These are phyloP conservation scores for Dovyalis caffra DNA, from an alignment of 345 rosid species.

Conservation along the genomic window DNA sequence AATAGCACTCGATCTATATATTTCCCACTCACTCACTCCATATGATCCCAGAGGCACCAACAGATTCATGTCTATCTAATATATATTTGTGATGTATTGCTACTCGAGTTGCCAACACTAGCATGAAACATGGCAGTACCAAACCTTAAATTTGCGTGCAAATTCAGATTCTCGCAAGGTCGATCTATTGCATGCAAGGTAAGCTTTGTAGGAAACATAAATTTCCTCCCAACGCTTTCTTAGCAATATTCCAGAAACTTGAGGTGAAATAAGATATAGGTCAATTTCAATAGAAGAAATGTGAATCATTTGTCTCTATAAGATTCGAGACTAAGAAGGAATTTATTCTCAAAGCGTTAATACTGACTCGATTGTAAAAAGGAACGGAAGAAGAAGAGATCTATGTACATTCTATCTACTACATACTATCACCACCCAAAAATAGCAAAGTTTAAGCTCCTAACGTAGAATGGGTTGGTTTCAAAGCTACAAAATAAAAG, in stretches of 20 bases:
- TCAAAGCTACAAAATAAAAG: not conserved
- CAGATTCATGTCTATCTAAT: not conserved
- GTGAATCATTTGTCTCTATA: not conserved
- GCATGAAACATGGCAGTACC: not conserved
- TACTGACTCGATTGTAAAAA: not conserved
- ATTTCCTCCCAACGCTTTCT: not conserved
- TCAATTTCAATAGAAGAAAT: not conserved
- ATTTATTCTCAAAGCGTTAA: no score
- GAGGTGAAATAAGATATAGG: not conserved
- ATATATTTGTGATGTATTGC: not conserved
- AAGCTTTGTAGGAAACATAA: not conserved
- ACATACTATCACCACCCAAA: not conserved
- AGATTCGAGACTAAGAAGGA: no score
- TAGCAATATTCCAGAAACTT: not conserved
- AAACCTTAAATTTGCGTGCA: not conserved
- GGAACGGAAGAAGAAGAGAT: not conserved
- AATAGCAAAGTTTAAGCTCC: not conserved
- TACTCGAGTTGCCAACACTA: no score
- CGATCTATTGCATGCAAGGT: not conserved
- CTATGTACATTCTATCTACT: not conserved
- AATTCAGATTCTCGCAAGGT: not conserved
- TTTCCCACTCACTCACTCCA: no score
- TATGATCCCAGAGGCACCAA: no score
- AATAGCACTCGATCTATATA: no score
- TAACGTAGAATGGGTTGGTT: not conserved